Percentiles rank a stretch among this genome's conserved stretches.
These are phyloP conservation scores for Tetramitus jugosus DNA, from an alignment of 208 protist species.

Conservation along the genomic window DNA sequence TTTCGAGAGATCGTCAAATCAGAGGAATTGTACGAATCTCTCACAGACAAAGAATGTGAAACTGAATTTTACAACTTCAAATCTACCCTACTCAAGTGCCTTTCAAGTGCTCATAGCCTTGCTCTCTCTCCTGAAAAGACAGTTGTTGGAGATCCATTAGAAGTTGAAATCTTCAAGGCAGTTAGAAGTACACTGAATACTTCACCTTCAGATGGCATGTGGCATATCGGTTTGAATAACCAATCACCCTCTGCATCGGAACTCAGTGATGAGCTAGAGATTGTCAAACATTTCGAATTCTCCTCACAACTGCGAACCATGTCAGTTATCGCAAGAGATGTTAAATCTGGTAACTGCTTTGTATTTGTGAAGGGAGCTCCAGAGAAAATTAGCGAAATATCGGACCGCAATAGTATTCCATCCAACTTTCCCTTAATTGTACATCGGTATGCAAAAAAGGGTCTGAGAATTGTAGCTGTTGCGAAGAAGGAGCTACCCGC, in stretches of 20 bases:
- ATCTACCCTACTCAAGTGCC: no score
- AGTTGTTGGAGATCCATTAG: slow-evolving; percentile 54
- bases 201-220: no score
- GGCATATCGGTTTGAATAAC: no score
- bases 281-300: slow-evolving; percentile 51
- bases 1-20: neutral
- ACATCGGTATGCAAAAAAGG: slow-evolving; percentile 36
- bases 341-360: neutral
- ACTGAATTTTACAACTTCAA: no score
- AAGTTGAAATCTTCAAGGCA: slow-evolving; percentile 55
- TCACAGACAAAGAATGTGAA: no score
- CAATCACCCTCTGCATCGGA: no score
- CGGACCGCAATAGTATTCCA: slow-evolving; percentile 31
- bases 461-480: slow-evolving; percentile 48
- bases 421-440: slow-evolving; percentile 33
- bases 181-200: neutral
- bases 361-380: slow-evolving; percentile 49
- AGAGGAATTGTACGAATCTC: no score
- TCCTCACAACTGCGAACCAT: slow-evolving; percentile 49
- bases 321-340: slow-evolving; percentile 41
- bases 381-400: slow-evolving; percentile 41
- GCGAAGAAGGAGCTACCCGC: slow-evolving; percentile 18
- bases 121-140: no score
- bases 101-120: no score
- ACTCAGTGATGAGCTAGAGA: neutral